Evolutionary conservation across 2,329 filamentous ascomycete genomes (phyloP), one percentile per base, ranked within the genome.

Genomic region (Aspergillus carbonarius): DNA sequence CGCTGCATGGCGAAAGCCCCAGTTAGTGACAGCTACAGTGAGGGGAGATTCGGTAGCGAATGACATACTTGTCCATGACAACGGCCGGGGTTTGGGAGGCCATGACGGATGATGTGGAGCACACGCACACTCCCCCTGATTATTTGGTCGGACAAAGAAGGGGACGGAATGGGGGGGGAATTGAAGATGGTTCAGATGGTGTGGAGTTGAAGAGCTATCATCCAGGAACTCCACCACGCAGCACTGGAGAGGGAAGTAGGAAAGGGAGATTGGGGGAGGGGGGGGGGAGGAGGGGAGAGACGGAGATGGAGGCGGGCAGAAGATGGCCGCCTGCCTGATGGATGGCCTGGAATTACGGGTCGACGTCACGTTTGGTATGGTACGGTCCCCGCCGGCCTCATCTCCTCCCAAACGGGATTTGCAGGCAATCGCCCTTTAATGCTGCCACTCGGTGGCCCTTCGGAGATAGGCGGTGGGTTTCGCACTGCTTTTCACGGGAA

Each of bases 41-140:
- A 80, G 77, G 65, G 32, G 52, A 17, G 53, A 49, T 59, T 42
- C n/a, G n/a, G 48, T 13, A 32, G 35, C 47, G 37, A 37, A 42
- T 60, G 66, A 85, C 92, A 81, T 89, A 97, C 95, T 99, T 99
- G 95, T 99, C 95, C 93, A 99, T 99, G 92, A 99, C 95, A 97
- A 99, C 95, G 91, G 95, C 95, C 72, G 95, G 95, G 76, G 95
- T 98, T 87, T 98, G 93, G 82, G 90, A 90, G 76, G 95, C 93
- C 95, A 99, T 99, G 63, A 71, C 75, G 71, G 61, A 60, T 58
- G 58, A 63, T 58, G 54, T 63, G 59, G 55, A 59, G 57, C 56
- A 53, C 61, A 58, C 59, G 54, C 62, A 61, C 55, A 54, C 57
- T 61, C 53, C 61, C 64, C 60, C 54, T 63, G 47, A 60, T 50